Conservation (phyloP, 495 filamentous ascomycete genomes). For the Poronia punctata region DNA sequence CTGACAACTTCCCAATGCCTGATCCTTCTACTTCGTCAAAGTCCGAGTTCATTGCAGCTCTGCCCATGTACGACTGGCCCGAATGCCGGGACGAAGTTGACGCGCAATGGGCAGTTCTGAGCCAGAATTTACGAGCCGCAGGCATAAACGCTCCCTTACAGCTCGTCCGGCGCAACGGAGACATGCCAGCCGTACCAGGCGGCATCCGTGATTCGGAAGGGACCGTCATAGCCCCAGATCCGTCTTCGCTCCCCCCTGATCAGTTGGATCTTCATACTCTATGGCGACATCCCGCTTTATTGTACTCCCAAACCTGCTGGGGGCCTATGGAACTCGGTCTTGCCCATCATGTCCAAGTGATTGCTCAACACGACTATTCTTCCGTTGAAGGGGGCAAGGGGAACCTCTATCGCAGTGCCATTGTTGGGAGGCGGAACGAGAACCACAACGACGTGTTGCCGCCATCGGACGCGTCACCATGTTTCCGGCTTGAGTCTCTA, state of each 20-base stretch:
- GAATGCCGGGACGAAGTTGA: constrained; percentile 5
- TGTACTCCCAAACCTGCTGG: constrained; percentile 2
- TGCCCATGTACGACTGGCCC: constrained; percentile 8
- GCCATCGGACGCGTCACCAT: not conserved
- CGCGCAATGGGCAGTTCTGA: constrained; percentile 1
- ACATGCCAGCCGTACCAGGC: constrained; percentile 3
- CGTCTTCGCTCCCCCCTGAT: constrained; percentile 1
- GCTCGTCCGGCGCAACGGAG: constrained; percentile 1
- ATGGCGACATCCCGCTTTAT: constrained; percentile 3
- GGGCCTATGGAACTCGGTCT: constrained; percentile 7
- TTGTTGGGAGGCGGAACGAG: not conserved
- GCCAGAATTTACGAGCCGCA: constrained; percentile 1
- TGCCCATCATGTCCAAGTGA: not conserved
- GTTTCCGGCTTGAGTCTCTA: not conserved
- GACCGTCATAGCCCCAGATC: constrained; percentile 1
- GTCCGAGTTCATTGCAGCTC: constrained; percentile 1
- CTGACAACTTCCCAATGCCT: too few species aligned
- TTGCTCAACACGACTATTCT: constrained; percentile 5
- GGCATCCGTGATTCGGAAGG: constrained; percentile 3
- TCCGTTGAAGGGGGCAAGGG: constrained; percentile 1
- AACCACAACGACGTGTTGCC: not conserved
- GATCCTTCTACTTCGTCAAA: not conserved
- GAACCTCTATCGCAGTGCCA: constrained; percentile 1
- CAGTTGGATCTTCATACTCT: constrained; percentile 1
- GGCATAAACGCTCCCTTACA: constrained; percentile 1